Evolutionary conservation across 768 basidiomycete genomes (phyloP), one percentile per base, ranked within the genome.

Genomic region (Cystofilobasidium bisporidii): DNA sequence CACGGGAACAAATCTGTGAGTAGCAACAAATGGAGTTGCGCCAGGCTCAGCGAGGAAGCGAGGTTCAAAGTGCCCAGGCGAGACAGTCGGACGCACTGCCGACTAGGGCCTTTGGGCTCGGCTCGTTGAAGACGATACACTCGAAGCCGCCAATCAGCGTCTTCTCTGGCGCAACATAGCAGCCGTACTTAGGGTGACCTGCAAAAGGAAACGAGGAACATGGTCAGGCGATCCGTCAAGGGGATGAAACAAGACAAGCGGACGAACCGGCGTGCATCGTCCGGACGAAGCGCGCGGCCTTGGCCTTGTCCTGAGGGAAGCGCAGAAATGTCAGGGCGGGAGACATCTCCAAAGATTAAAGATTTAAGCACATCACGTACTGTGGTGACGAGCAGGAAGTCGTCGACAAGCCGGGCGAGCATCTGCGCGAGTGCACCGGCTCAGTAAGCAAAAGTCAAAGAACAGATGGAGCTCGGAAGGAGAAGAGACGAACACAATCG

Each of bases 181-280:
- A 97, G 0, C 96, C 96, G 73, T 97, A 98, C 73, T 92, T 89
- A 3, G 89, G 89, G 71, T 94, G 91, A 0, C 93, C 91, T 75
- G 53, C 5, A n/a, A 1, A 10, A 15, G n/a, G n/a, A n/a, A n/a
- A n/a, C n/a, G n/a, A 28, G 4, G 55, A 56, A 28, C 55, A 56
- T 6, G 55, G 55, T 10, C 11, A 40, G n/a, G 45, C 6, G 4
- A 17, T 24, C 45, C 3, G 17, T 47, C 45, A 6, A 18, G 45
- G 17, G 18, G 18, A 20, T n/a, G n/a, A n/a, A n/a, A n/a, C n/a
- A n/a, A n/a, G n/a, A n/a, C n/a, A n/a, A n/a, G n/a, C n/a, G n/a
- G n/a, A n/a, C n/a, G n/a, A n/a, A n/a, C 45, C 8, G 45, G 45
- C 8, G 17, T 17, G 45, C n/a, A 18, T 4, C 17, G 45, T 47